phyloP scores from a whole-genome alignment of 352 stramenopile genomes.

The Blastocystis sp. region DNA sequence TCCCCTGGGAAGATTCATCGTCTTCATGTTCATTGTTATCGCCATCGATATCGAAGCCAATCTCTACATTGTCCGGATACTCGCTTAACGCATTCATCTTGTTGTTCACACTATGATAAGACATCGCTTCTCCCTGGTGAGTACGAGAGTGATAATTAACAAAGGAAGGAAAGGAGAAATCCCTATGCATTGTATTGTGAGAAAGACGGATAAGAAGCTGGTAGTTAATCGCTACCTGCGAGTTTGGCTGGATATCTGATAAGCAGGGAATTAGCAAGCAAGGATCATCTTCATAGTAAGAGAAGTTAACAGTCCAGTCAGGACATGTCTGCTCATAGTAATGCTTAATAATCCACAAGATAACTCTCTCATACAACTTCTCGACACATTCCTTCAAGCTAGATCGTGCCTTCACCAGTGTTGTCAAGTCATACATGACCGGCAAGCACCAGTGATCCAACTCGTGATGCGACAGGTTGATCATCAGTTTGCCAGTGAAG shows the following conservation, averaged over 20 bases:
- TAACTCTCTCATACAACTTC: background rate
- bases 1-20: background rate
- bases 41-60: conserved; percentile 36
- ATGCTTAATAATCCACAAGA: background rate
- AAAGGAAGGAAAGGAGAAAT: background rate
- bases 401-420: background rate
- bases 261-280: conserved; percentile 8
- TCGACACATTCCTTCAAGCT: background rate
- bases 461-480: background rate
- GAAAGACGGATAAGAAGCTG: background rate
- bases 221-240: background rate
- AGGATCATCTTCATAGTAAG: background rate
- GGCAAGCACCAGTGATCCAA: background rate
- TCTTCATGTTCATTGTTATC: background rate
- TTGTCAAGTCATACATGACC: background rate
- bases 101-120: conserved; percentile 56
- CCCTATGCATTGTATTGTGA: background rate
- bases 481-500: background rate
- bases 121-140: background rate
- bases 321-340: background rate
- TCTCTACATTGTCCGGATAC: background rate
- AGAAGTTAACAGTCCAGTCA: background rate
- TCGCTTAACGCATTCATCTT: conserved; percentile 13
- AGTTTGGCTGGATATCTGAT: background rate
- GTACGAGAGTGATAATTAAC: background rate